Evolutionary conservation across 306 rosid species (phyloP).

Genomic region (Astragalus glycyphyllos): DNA sequence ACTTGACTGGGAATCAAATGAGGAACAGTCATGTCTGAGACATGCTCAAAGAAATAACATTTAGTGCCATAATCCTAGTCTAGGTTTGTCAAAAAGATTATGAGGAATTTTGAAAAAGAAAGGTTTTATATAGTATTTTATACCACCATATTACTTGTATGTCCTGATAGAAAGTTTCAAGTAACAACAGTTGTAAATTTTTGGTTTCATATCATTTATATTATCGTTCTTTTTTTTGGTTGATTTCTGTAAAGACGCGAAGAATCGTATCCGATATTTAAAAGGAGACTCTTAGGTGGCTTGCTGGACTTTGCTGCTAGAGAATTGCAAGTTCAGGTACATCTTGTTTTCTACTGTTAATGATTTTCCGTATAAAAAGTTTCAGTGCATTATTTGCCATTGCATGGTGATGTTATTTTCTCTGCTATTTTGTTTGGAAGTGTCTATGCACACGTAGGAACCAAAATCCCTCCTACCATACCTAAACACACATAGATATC

Average conservation of each 20-base stretch:
- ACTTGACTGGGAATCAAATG: constrained; percentile 12
- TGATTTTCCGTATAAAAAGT: constrained; percentile 34
- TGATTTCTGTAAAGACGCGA: constrained; percentile 73
- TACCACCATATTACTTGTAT: constrained; percentile 7
- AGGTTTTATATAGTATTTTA: constrained; percentile 20
- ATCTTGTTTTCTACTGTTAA: constrained; percentile 29
- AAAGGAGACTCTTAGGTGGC: constrained; percentile 90
- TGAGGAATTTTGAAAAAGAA: constrained; percentile 28
- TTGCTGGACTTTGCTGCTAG: constrained; percentile 95
- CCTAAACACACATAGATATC: constrained; percentile 21
- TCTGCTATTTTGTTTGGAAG: constrained; percentile 22
- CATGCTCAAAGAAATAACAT: neutral
- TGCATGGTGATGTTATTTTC: constrained; percentile 22
- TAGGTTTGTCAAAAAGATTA: constrained; percentile 29
- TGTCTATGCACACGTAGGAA: constrained; percentile 15
- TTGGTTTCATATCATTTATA: constrained; percentile 34
- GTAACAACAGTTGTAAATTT: constrained; percentile 12
- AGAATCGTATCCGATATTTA: constrained; percentile 87
- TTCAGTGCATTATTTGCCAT: constrained; percentile 15
- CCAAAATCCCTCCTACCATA: constrained; percentile 14
- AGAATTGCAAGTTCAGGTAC: constrained; percentile 98
- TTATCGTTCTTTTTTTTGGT: constrained; percentile 40
- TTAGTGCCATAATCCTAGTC: constrained; percentile 17
- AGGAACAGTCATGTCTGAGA: constrained; percentile 6
- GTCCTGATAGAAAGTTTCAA: constrained; percentile 28